phyloP scores from a whole-genome alignment of 2,329 filamentous ascomycete genomes.

The Sarocladium oryzae region DNA sequence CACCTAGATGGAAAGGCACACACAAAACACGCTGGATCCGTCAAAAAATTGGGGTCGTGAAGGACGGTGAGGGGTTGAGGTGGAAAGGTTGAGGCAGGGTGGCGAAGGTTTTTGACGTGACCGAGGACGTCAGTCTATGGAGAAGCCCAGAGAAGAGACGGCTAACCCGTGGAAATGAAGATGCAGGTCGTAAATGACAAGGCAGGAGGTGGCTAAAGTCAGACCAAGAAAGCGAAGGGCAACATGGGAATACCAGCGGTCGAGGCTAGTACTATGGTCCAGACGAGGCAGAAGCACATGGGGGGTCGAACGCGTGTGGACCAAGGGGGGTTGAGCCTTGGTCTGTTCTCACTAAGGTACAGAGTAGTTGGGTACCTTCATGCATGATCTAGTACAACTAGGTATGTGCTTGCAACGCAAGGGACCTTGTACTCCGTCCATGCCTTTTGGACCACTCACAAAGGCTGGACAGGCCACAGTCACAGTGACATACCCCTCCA shows the following conservation, averaged over 20 bases:
- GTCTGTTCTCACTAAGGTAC: too few relatives aligned
- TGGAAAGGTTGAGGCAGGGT: background rate
- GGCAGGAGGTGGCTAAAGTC: background rate
- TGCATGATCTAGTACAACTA: too few relatives aligned
- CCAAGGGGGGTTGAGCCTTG: too few relatives aligned
- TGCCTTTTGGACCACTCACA: too few relatives aligned
- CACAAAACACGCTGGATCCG: background rate
- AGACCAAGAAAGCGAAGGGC: background rate
- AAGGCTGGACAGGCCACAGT: background rate
- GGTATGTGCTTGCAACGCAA: too few relatives aligned
- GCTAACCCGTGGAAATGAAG: background rate
- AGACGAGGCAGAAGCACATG: background rate
- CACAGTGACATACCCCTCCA: background rate
- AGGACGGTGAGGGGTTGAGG: slow-evolving; percentile 2
- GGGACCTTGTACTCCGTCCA: too few relatives aligned
- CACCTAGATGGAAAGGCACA: background rate
- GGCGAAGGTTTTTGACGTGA: background rate
- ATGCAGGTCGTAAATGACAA: background rate
- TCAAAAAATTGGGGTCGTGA: background rate
- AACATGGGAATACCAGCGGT: background rate
- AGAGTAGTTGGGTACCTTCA: too few relatives aligned
- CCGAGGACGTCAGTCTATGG: too few relatives aligned
- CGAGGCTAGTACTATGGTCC: background rate
- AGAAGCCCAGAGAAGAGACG: background rate
- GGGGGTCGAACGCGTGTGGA: too few relatives aligned